Evolutionary conservation across 768 basidiomycete species (phyloP).

Genomic region (Mycena vitilis): DNA sequence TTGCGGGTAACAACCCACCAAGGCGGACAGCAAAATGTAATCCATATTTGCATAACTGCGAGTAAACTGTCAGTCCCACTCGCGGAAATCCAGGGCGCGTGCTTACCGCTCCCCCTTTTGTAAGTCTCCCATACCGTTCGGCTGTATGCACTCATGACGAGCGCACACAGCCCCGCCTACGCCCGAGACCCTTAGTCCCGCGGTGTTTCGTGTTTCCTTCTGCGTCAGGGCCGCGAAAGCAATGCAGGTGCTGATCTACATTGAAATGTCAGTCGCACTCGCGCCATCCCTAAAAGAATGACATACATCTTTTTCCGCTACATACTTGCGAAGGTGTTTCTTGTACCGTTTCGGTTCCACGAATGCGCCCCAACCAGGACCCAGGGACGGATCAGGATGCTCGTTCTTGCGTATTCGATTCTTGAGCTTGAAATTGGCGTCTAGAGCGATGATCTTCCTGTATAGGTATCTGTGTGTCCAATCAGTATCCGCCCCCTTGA

Average conservation of each 20-base stretch:
- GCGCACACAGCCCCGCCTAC: slow-evolving; percentile 34
- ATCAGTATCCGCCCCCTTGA: neutral
- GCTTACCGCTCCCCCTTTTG: slow-evolving; percentile 41
- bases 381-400: slow-evolving; percentile 25
- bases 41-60: slow-evolving; percentile 40
- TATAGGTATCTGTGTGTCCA: slow-evolving; percentile 36
- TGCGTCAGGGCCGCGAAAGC: slow-evolving; percentile 36
- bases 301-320: slow-evolving; percentile 24
- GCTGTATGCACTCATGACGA: slow-evolving; percentile 33
- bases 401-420: slow-evolving; percentile 18
- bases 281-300: no score
- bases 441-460: slow-evolving; percentile 38
- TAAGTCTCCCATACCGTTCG: slow-evolving; percentile 38
- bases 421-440: slow-evolving; percentile 44
- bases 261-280: neutral
- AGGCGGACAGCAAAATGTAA: slow-evolving; percentile 36
- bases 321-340: slow-evolving; percentile 20
- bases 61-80: neutral
- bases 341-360: slow-evolving; percentile 11
- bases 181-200: slow-evolving; percentile 28
- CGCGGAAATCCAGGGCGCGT: neutral
- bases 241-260: slow-evolving; percentile 35
- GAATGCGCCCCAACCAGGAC: slow-evolving; percentile 28
- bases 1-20: slow-evolving; percentile 15
- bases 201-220: slow-evolving; percentile 32